phyloP scores from a whole-genome alignment of 2,329 filamentous ascomycete species.

The Hortaea sp. region DNA sequence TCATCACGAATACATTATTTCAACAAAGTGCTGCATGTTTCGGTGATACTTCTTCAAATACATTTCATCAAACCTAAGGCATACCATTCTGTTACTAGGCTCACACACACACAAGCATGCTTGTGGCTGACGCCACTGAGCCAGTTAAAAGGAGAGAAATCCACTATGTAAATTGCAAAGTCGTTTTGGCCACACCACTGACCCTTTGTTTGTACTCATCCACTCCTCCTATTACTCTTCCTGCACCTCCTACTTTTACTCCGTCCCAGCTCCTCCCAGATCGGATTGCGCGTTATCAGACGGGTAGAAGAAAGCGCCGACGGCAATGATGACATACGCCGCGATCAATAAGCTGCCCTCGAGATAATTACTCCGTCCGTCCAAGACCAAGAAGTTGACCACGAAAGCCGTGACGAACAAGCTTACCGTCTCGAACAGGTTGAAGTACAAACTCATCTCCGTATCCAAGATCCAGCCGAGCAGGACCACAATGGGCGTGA shows the following conservation, averaged over 20 bases:
- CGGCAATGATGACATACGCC: conserved; percentile 68
- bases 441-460: conserved; percentile 56
- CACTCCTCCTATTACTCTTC: too few species aligned
- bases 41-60: too few species aligned
- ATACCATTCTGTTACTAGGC: too few species aligned
- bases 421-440: conserved; percentile 54
- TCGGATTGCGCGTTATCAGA: conserved; percentile 30
- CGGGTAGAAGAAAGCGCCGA: conserved; percentile 42
- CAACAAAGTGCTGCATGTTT: too few species aligned
- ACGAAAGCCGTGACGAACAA: conserved; percentile 76
- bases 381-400: conserved; percentile 76
- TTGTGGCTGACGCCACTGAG: too few species aligned
- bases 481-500: conserved; percentile 66
- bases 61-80: too few species aligned
- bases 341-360: conserved; percentile 69
- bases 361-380: conserved; percentile 74
- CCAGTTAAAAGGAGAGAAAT: too few species aligned
- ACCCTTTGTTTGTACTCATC: too few species aligned
- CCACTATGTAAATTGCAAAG: too few species aligned
- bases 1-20: too few species aligned
- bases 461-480: conserved; percentile 70
- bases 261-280: conserved; percentile 29
- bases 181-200: too few species aligned
- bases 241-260: background rate
- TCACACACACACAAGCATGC: too few species aligned